Conservation (phyloP, 139 green algal species). For the Picochlorum sp. region DNA sequence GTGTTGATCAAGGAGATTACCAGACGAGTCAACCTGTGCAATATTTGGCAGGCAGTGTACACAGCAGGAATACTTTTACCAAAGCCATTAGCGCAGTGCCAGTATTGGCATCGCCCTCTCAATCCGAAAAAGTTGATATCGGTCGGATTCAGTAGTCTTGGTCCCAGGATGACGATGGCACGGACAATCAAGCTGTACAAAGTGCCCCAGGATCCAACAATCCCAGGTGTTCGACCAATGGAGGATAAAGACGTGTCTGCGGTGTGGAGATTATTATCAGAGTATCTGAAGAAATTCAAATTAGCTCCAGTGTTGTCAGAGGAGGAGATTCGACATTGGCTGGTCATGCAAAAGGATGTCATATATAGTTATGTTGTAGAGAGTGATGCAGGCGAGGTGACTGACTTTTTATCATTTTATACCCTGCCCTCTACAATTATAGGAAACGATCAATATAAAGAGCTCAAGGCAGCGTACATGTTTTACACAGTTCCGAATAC, state of each 20-base stretch:
- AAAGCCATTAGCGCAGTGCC: slow-evolving; percentile 73
- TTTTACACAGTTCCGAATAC: slow-evolving; percentile 79
- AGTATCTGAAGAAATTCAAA: slow-evolving; percentile 61
- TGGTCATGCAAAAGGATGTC: slow-evolving; percentile 59
- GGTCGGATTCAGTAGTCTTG: slow-evolving; percentile 69
- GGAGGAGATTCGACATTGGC: slow-evolving; percentile 84
- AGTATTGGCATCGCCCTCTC: slow-evolving; percentile 94
- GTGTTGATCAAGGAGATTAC: slow-evolving; percentile 98
- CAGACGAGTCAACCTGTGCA: slow-evolving; percentile 71
- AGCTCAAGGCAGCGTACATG: slow-evolving; percentile 87
- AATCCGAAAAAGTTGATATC: slow-evolving; percentile 96
- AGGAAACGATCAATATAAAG: slow-evolving; percentile 70
- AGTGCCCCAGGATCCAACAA: slow-evolving; percentile 65
- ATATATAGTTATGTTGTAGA: slow-evolving; percentile 88
- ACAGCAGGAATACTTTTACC: slow-evolving; percentile 93
- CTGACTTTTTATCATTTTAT: slow-evolving; percentile 92
- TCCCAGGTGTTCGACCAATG: slow-evolving; percentile 71
- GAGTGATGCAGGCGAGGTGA: slow-evolving; percentile 47
- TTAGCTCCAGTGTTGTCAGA: slow-evolving; percentile 63
- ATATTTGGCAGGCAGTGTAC: slow-evolving; percentile 94
- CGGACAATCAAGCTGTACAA: slow-evolving; percentile 93
- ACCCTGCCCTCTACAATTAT: slow-evolving; percentile 84
- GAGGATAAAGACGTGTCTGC: slow-evolving; percentile 49
- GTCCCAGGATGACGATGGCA: slow-evolving; percentile 86
- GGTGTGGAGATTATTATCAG: slow-evolving; percentile 62